These are phyloP conservation scores for Curvularia hawaiiensis DNA, from an alignment of 2,329 filamentous ascomycete genomes.

Conservation along the genomic window DNA sequence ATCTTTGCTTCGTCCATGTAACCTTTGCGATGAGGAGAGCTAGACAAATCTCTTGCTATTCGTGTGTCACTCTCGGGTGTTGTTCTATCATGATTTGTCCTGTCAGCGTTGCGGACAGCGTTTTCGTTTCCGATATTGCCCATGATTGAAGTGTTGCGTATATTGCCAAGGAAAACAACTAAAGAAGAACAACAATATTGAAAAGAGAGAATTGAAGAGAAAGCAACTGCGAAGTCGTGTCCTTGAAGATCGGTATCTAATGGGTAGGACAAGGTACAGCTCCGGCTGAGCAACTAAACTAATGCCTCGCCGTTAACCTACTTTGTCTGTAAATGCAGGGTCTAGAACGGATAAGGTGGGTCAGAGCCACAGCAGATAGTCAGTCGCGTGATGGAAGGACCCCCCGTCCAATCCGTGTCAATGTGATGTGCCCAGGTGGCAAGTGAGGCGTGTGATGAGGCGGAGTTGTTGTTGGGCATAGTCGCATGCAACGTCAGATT, in stretches of 20 bases:
- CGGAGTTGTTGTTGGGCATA: conserved; percentile 13
- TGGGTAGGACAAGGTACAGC: neutral
- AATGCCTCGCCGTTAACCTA: conserved; percentile 8
- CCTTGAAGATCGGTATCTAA: neutral
- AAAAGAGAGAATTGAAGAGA: neutral
- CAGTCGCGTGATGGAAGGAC: conserved; percentile 7
- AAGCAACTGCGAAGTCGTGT: neutral
- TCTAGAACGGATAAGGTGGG: neutral
- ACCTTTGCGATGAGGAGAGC: conserved; percentile 34
- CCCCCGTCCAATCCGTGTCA: neutral
- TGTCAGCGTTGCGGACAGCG: conserved; percentile 36
- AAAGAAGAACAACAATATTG: neutral
- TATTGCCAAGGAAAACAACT: neutral
- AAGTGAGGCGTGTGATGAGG: conserved; percentile 31
- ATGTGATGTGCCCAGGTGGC: conserved; percentile 14
- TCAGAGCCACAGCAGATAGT: neutral
- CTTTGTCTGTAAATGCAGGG: conserved; percentile 1
- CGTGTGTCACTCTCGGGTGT: conserved; percentile 29
- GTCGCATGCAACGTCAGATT: conserved; percentile 9
- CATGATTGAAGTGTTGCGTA: conserved; percentile 13
- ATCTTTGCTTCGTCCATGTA: conserved; percentile 32
- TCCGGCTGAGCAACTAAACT: too few species aligned
- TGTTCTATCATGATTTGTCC: conserved; percentile 27
- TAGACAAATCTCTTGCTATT: conserved; percentile 42
- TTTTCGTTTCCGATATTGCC: conserved; percentile 35